Evolutionary conservation across 441 rosid genomes (phyloP), one percentile per base, ranked within the genome.

Genomic region (Gossypium lobatum): DNA sequence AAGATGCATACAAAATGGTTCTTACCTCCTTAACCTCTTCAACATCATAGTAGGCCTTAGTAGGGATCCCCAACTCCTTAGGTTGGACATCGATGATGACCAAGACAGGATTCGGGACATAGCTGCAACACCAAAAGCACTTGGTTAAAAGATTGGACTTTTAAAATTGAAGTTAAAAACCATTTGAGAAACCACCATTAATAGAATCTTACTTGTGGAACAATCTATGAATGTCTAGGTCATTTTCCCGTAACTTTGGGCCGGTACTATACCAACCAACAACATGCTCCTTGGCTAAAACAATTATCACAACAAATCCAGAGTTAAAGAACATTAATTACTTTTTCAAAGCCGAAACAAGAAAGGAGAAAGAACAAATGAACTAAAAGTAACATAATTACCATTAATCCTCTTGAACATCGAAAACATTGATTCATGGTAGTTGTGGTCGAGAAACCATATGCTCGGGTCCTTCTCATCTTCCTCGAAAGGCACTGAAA

Each of bases 261-360:
- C 96, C 94, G 0, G 97, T 90, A 77, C 96, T 92, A 75, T 92
- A 92, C 97, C 97, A 92, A 63, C 97, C 97, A 58, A 92, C 93
- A 28, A 92, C 96, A 80, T 92, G 96, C 84, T 92, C 97, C 90
- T 90, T 92, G 72, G 97, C 97, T 92, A 83, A 77, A 81, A 72
- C 6, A 70, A 55, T 69, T 53, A 66, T 61, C 9, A 57, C 6
- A 59, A 59, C 60, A 75, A 10, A 3, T 63, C 68, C 9, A 48
- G 42, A 26, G 31, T 11, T 5, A 67, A 23, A 18, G 23, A 57
- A 57, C 28, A 57, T 57, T 20, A 21, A 21, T 10, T 31, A 31
- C 37, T 31, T 57, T n/a, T 0, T 57, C 11, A 57, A 14, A 57
- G 26, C 31, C 3, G 1, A 71, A 52, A 26, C n/a, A 52, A 54